Conservation (phyloP, 495 filamentous ascomycete genomes). For the Penicillium riverlandense region DNA sequence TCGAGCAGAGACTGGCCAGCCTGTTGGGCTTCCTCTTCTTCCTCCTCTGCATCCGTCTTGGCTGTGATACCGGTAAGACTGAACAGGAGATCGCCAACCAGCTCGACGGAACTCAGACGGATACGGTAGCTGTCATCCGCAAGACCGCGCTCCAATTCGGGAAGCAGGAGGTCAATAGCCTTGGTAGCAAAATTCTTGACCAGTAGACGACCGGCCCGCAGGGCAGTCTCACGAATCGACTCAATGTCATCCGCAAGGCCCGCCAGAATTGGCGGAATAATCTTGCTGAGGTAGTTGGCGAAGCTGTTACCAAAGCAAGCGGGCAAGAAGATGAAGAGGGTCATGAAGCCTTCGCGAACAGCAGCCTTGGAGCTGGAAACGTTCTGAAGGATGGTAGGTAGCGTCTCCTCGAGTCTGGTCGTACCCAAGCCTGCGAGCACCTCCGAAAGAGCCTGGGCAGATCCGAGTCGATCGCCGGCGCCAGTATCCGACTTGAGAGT, state of each 20-base stretch:
- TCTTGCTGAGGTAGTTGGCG: slow-evolving; percentile 86
- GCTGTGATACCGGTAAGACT: slow-evolving; percentile 93
- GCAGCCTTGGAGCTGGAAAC: slow-evolving; percentile 83
- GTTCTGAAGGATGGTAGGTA: slow-evolving; percentile 95
- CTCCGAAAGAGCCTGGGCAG: slow-evolving; percentile 93
- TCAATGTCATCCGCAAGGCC: slow-evolving; percentile 95
- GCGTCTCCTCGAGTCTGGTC: slow-evolving; percentile 83
- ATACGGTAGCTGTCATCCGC: slow-evolving; percentile 96
- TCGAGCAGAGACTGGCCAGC: slow-evolving; percentile 87
- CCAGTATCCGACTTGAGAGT: slow-evolving; percentile 96
- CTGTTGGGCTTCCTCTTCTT: slow-evolving; percentile 71
- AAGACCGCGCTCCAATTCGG: slow-evolving; percentile 90
- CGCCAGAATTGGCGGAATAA: slow-evolving; percentile 91
- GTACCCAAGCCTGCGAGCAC: slow-evolving; percentile 94
- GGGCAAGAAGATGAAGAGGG: slow-evolving; percentile 95
- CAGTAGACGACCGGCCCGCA: slow-evolving; percentile 84
- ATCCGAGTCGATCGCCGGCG: slow-evolving; percentile 90
- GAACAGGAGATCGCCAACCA: slow-evolving; percentile 95
- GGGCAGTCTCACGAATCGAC: slow-evolving; percentile 86
- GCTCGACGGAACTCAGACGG: slow-evolving; percentile 91
- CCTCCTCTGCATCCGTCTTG: slow-evolving; percentile 72
- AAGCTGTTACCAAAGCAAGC: slow-evolving; percentile 99
- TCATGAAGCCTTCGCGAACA: slow-evolving; percentile 98
- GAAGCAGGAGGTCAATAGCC: slow-evolving; percentile 87
- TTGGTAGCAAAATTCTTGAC: slow-evolving; percentile 97